Percentiles rank a stretch among this genome's conserved stretches.
phyloP scores from a whole-genome alignment of 768 basidiomycete species.

The Kwoniella sp. region DNA sequence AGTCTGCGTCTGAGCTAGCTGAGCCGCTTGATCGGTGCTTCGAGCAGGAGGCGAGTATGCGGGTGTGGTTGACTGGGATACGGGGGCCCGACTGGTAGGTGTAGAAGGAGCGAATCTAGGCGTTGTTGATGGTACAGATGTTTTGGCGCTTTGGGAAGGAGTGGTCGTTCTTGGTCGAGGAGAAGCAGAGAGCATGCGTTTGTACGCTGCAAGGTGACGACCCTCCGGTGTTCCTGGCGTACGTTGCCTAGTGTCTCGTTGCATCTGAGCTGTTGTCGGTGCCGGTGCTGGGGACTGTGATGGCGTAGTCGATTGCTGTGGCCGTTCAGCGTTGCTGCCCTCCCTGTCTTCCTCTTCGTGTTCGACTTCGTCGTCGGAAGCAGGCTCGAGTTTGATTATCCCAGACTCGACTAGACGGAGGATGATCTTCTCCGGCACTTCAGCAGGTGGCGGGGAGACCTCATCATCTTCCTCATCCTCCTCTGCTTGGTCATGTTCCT shows the following conservation, averaged over 20 bases:
- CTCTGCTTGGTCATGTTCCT: neutral
- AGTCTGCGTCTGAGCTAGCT: no score
- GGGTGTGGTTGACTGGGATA: neutral
- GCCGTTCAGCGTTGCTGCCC: neutral
- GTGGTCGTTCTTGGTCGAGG: neutral
- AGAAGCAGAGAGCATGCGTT: neutral
- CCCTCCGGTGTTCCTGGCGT: neutral
- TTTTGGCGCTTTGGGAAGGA: neutral
- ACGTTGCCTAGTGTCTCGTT: neutral
- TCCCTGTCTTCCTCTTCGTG: neutral
- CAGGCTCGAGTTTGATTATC: slow-evolving; percentile 24
- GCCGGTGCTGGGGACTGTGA: neutral
- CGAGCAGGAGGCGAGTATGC: neutral
- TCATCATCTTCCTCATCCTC: neutral
- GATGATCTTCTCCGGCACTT: slow-evolving; percentile 20
- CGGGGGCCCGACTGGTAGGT: neutral
- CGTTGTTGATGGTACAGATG: neutral
- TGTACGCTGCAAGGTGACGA: neutral
- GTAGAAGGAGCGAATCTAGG: neutral
- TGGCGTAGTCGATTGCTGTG: neutral
- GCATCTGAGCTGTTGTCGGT: neutral
- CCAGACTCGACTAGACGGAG: slow-evolving; percentile 15
- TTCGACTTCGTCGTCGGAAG: slow-evolving; percentile 21
- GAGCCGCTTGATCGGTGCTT: no score
- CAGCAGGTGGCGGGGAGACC: slow-evolving; percentile 9